Evolutionary conservation across 345 rosid genomes (phyloP).

Genomic region (Balakata baccata): DNA sequence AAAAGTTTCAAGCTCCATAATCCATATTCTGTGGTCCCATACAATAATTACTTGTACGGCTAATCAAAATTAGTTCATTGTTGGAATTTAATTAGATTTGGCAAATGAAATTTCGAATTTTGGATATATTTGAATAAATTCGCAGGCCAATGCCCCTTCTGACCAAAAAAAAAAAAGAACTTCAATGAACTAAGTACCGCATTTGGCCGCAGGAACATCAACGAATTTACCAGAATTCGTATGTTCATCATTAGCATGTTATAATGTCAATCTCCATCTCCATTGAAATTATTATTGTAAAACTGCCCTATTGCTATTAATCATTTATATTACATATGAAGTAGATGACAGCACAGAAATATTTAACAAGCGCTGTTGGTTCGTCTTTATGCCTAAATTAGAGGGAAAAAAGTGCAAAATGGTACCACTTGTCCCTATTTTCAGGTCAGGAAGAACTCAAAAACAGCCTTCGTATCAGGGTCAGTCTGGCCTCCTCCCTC

Average conservation of each 20-base stretch:
- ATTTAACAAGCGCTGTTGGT: conserved; percentile 15
- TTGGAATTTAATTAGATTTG: too few species aligned
- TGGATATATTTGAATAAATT: too few species aligned
- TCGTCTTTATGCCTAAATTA: conserved; percentile 18
- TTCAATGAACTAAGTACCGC: too few species aligned
- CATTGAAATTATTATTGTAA: background rate
- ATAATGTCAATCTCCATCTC: conserved; percentile 8
- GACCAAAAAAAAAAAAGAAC: too few species aligned
- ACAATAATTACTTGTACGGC: too few species aligned
- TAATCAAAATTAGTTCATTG: too few species aligned
- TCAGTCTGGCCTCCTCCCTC: conserved; percentile 6
- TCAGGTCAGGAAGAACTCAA: conserved; percentile 43
- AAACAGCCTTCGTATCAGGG: conserved; percentile 42
- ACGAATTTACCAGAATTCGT: background rate
- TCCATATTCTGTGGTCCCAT: too few species aligned
- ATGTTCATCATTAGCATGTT: background rate
- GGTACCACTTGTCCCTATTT: conserved; percentile 20
- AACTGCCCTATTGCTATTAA: conserved; percentile 8
- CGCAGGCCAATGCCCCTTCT: too few species aligned
- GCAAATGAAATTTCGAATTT: too few species aligned
- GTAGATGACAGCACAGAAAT: conserved; percentile 13
- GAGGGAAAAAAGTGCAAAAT: background rate
- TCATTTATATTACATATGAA: conserved; percentile 28
- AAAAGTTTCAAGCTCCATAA: background rate
- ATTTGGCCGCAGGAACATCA: background rate